Conservation (phyloP, 2,329 filamentous ascomycete genomes). For the Lojkania enalia region DNA sequence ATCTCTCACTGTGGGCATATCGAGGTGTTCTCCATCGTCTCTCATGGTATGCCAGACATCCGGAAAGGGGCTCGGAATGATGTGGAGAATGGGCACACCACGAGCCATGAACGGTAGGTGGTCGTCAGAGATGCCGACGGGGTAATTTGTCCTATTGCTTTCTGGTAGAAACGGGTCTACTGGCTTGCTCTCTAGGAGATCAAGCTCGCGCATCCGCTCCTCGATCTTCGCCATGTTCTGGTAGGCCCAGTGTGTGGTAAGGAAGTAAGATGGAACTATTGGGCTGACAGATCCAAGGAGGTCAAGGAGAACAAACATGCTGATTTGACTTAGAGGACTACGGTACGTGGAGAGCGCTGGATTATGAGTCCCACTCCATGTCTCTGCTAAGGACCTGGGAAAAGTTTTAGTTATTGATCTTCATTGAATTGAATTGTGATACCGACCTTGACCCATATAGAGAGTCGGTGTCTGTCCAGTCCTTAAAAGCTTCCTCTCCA, state of each 20-base stretch:
- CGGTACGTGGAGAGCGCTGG: slow-evolving; percentile 66
- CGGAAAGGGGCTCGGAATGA: slow-evolving; percentile 86
- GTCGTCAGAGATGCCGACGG: slow-evolving; percentile 70
- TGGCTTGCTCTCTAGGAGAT: slow-evolving; percentile 65
- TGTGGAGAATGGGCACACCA: slow-evolving; percentile 84
- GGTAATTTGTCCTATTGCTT: slow-evolving; percentile 33
- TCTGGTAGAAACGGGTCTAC: slow-evolving; percentile 54
- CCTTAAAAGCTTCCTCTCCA: slow-evolving; percentile 87
- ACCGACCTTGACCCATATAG: slow-evolving; percentile 81
- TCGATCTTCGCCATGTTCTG: slow-evolving; percentile 74
- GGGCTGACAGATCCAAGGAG: slow-evolving; percentile 74
- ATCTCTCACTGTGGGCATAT: slow-evolving; percentile 77
- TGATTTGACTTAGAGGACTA: slow-evolving; percentile 76
- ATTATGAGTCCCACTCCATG: slow-evolving; percentile 75
- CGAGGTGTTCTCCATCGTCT: slow-evolving; percentile 83
- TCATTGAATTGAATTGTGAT: background rate
- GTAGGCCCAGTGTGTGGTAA: slow-evolving; percentile 93
- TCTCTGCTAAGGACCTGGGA: slow-evolving; percentile 68
- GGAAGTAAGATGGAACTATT: slow-evolving; percentile 80
- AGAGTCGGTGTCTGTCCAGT: slow-evolving; percentile 80
- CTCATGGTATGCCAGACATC: slow-evolving; percentile 81
- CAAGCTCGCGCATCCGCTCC: slow-evolving; percentile 68
- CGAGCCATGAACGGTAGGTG: slow-evolving; percentile 87
- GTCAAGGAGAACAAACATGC: slow-evolving; percentile 88
- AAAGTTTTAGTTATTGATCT: background rate